Evolutionary conservation across 2,329 filamentous ascomycete genomes (phyloP), one percentile per base, ranked within the genome.

Genomic region (Diaporthe caulivora): DNA sequence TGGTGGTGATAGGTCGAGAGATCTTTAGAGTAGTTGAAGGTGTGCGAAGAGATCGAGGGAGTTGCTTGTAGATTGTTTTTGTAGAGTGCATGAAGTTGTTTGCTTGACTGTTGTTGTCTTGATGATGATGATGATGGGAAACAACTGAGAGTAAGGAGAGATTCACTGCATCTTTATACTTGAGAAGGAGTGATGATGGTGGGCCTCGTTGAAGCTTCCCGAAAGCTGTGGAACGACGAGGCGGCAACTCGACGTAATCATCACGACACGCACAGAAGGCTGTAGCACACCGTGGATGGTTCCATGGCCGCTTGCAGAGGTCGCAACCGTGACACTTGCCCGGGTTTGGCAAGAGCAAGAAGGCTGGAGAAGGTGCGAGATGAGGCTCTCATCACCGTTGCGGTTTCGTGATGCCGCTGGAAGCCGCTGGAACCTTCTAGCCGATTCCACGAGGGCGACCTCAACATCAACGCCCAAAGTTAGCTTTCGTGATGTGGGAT

Each of bases 341-440:
- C 44, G 44, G 8, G 62, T 73, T 21, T 29, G 55, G 34, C 42
- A 24, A 34, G 3, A 40, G 57, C 21, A 6, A 47, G 54, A 71
- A 49, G 29, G 26, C 67, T 72, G 71, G 40, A 70, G 71, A 70
- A 74, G 74, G 62, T 72, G 57, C 51, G 40, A 7, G 26, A 47
- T 64, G 65, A 73, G 44, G 71, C 64, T 53, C 62, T 69, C 71
- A 72, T 62, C 60, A 72, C 18, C 42, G 10, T 44, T 53, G 77
- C 69, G 77, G 77, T 73, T 77, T 70, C 75, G 47, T 29, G 80
- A 77, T 75, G 70, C 57, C 70, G 47, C 55, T 76, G 65, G 81
- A 82, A 80, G 49, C 47, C 70, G 67, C 77, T 65, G 71, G 78
- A 79, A 81, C n/a, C 70, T 82, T 82, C 80, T 70, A 79, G 73